Evolutionary conservation across 2,329 filamentous ascomycete genomes (phyloP), one percentile per base, ranked within the genome.

Genomic region (Helotiales sp.): DNA sequence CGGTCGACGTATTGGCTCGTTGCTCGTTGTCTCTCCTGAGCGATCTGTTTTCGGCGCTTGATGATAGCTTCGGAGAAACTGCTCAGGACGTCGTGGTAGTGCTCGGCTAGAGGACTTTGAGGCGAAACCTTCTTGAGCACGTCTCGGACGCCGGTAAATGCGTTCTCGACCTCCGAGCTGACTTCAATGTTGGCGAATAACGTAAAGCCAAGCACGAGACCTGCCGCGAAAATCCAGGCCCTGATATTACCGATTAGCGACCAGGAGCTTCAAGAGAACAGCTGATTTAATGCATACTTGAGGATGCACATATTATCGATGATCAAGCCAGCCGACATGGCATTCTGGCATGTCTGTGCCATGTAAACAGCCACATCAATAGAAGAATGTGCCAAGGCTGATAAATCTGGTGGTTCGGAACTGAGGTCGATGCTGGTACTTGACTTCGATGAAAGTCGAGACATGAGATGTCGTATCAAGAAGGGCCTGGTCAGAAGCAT

Each of bases 401-500:
- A 55, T 28, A 32, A 4, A 10, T 47, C 34, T 1, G 40, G 28
- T 6, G 22, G 32, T 24, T 59, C 57, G 6, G 34, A 28, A 59
- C 22, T 28, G 10, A n/a, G 6, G 15, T 26, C 22, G 15, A 43
- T 43, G 22, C 11, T 20, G 58, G 28, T 22, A 47, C 10, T 45
- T 58, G 50, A 26, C 40, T 37, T 28, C 1, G 30, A 22, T 8
- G 24, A 50, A 32, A 62, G 49, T 47, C 59, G 26, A 8, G 58
- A 61, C 32, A 62, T 58, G 4, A 66, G 22, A 26, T 58, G 45
- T n/a, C 55, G 37, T 32, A 70, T 69, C 11, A 70, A 40, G 52
- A 70, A 69, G 6, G 67, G 66, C 30, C 69, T 30, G 3, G 67
- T 70, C 8, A 70, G 50, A 20, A 70, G 64, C 40, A 69, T 70